Evolutionary conservation across 495 filamentous ascomycete species (phyloP).

Genomic region (Daldinia caldariorum): DNA sequence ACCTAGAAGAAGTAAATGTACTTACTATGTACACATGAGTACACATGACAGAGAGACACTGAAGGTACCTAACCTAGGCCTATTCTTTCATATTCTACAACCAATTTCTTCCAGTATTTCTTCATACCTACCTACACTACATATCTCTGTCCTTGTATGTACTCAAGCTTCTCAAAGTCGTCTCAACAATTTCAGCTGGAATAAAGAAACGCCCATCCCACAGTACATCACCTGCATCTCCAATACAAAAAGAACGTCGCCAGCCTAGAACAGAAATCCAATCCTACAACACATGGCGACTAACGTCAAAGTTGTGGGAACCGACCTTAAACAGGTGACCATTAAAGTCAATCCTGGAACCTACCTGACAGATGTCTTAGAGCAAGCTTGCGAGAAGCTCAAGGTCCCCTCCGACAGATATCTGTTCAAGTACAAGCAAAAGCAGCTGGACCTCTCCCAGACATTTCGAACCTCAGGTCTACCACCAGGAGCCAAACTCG

Average conservation of each 20-base stretch:
- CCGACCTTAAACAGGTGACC: conserved; percentile 73
- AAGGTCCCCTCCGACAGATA: conserved; percentile 76
- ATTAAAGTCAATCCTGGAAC: conserved; percentile 85
- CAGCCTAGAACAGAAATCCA: background rate
- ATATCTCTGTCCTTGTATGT: background rate
- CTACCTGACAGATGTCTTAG: conserved; percentile 80
- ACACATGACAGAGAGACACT: no score
- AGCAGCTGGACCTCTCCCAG: conserved; percentile 82
- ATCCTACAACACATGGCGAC: conserved; percentile 71
- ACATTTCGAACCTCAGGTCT: conserved; percentile 89
- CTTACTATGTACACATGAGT: no score
- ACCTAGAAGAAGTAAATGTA: background rate
- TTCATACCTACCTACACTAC: no score
- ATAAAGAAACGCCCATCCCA: conserved; percentile 1
- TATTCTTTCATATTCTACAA: conserved; percentile 33
- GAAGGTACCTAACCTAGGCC: no score
- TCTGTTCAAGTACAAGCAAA: conserved; percentile 88
- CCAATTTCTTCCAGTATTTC: conserved; percentile 10
- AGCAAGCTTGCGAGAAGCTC: conserved; percentile 86
- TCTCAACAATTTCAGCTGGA: background rate
- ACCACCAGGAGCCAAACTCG: conserved; percentile 85
- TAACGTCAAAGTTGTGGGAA: conserved; percentile 87
- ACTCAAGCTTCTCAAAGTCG: background rate
- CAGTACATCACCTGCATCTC: background rate
- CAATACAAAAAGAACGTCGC: conserved; percentile 6